Percentiles rank a stretch among this genome's conserved stretches.
Conservation (phyloP, 345 rosid species). For the Ceriops decandra region DNA sequence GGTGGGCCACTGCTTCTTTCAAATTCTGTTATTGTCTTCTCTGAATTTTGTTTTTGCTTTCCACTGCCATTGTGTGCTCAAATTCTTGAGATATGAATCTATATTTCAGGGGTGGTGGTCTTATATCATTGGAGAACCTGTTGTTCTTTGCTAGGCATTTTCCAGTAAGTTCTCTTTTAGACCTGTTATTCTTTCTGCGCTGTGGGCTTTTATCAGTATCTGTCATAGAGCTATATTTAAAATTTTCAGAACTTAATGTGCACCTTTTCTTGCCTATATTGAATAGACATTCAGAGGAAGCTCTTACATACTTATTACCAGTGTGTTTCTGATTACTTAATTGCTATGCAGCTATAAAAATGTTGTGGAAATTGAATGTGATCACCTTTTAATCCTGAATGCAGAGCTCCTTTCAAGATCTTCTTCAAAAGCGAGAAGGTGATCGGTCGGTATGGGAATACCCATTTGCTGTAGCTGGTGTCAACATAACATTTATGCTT, state of each 20-base stretch:
- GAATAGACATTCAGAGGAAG: too few relatives aligned
- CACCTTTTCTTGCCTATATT: too few relatives aligned
- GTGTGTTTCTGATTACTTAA: too few relatives aligned
- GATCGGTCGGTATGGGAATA: conserved; percentile 97
- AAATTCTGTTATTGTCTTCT: conserved; percentile 1
- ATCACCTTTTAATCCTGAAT: conserved; percentile 11
- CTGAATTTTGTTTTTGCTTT: background rate
- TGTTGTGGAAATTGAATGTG: too few relatives aligned
- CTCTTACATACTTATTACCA: too few relatives aligned
- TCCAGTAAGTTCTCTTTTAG: conserved; percentile 47
- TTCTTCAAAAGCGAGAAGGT: conserved; percentile 87
- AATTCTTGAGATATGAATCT: conserved; percentile 14
- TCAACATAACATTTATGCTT: conserved; percentile 97
- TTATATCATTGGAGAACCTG: conserved; percentile 95
- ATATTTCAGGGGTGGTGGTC: conserved; percentile 93
- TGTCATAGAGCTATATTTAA: too few relatives aligned
- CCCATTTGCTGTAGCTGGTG: conserved; percentile 99
- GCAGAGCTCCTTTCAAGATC: conserved; percentile 91
- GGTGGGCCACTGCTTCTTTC: conserved; percentile 37
- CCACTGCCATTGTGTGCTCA: background rate
- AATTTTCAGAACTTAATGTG: too few relatives aligned
- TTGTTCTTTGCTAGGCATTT: conserved; percentile 78
- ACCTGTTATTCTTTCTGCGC: background rate
- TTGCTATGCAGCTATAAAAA: too few relatives aligned
- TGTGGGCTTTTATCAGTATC: background rate